Base-by-base conservation (phyloP, 306 rosid species). In the Gynostemma pentaphyllum region DNA sequence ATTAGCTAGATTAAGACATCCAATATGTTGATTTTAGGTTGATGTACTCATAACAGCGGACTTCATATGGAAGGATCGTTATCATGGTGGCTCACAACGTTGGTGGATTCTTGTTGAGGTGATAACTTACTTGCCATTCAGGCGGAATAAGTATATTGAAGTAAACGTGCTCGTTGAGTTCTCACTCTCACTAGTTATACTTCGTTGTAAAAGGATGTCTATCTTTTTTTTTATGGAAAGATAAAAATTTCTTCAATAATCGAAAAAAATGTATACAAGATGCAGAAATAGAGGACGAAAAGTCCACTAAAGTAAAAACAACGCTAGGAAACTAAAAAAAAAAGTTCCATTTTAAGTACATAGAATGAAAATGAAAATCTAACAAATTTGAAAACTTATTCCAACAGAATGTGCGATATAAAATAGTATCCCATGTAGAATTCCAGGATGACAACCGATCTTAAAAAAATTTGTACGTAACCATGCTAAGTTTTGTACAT, bases 61-160 rank as follows among this genome's bases (percentile, higher is more conserved):
- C 54, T 88, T 91, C 62, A 64, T 66, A 64, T 91, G 98, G 98
- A 91, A 88, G 80, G 98, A 91, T 76, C 95, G 89, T 74, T 83
- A 80, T 77, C 98, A 91, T 74, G 96, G 96, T 64, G 76, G 81
- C 70, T 83, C 82, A 36, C 88, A 66, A 60, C 95, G 95, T 40
- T 91, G 98, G 98, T 88, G 96, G 98, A 84, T 91, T 83, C 82
- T 91, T 46, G 98, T 91, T 62, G 95, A 91, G 97, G 97, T 91
- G 74, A 73, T 54, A 71, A 76, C 36, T 37, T 14, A 26, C 19
- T 30, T 50, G 50, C 34, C 23, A 48, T 69, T 41, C 69, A 11
- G 11, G 28, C 11, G 64, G 34, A 19, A 36, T 32, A 36, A 41
- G 64, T 36, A 13, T 19, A 57, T 9, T 39, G 19, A 57, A 11